Percentiles rank a stretch among this genome's conserved stretches.
These are phyloP conservation scores for Neonectria punicea DNA, from an alignment of 2,329 filamentous ascomycete species.

Conservation along the genomic window DNA sequence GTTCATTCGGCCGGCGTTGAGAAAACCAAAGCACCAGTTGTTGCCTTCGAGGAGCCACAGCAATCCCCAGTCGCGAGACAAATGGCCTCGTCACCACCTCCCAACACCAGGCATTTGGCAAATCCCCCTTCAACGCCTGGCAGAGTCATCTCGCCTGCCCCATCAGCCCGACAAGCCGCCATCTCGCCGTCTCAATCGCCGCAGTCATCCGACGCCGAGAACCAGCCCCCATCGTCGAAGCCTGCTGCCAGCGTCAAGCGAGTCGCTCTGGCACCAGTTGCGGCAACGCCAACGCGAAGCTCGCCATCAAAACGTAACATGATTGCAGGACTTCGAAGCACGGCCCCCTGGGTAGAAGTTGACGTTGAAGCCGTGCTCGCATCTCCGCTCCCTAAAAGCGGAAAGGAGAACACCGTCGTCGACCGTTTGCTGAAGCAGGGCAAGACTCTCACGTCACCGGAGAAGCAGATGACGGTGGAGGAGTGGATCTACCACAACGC, in stretches of 20 bases:
- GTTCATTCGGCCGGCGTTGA: slow-evolving; percentile 29
- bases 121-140: slow-evolving; percentile 57
- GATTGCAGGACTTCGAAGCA: slow-evolving; percentile 66
- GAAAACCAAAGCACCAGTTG: slow-evolving; percentile 22
- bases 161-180: slow-evolving; percentile 63
- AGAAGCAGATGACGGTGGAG: slow-evolving; percentile 92
- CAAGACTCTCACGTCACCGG: slow-evolving; percentile 74
- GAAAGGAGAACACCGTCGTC: slow-evolving; percentile 64
- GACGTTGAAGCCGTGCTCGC: slow-evolving; percentile 80
- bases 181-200: slow-evolving; percentile 74
- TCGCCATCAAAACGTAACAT: slow-evolving; percentile 73
- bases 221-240: slow-evolving; percentile 76
- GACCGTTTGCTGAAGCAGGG: slow-evolving; percentile 64
- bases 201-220: slow-evolving; percentile 84
- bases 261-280: slow-evolving; percentile 57
- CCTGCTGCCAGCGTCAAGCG: slow-evolving; percentile 62
- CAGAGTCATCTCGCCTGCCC: slow-evolving; percentile 54
- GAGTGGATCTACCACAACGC: slow-evolving; percentile 92
- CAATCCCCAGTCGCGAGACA: slow-evolving; percentile 24
- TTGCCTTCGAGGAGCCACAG: slow-evolving; percentile 34
- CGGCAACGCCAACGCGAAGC: slow-evolving; percentile 59
- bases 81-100: slow-evolving; percentile 35
- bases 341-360: slow-evolving; percentile 74
- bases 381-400: slow-evolving; percentile 52
- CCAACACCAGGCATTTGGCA: slow-evolving; percentile 27